These are phyloP conservation scores for Nepenthes mirabilis DNA, from an alignment of 148 eudicot species.

Conservation along the genomic window DNA sequence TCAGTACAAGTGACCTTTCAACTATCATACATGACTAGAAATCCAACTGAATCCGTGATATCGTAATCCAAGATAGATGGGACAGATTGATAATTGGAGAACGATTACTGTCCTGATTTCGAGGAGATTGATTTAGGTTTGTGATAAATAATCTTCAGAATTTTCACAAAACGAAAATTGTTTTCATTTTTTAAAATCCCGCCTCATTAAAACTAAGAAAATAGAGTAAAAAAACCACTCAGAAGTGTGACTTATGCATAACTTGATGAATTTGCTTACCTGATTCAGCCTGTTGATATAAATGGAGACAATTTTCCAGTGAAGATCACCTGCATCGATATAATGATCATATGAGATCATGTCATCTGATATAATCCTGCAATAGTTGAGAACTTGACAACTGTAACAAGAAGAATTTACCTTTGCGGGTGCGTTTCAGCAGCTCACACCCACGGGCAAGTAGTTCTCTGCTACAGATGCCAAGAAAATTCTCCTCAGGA, in stretches of 20 bases:
- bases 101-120: too few relatives aligned
- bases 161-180: too few relatives aligned
- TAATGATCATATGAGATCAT: neutral
- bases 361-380: neutral
- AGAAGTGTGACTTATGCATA: neutral
- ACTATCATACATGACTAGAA: too few relatives aligned
- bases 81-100: too few relatives aligned
- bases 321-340: conserved; percentile 68
- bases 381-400: neutral
- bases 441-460: conserved; percentile 79
- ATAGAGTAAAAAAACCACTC: neutral
- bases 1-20: conserved; percentile 2
- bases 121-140: too few relatives aligned
- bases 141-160: too few relatives aligned
- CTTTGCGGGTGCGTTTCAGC: conserved; percentile 76
- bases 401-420: conserved; percentile 17
- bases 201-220: too few relatives aligned
- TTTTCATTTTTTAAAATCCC: too few relatives aligned
- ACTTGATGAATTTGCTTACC: conserved; percentile 19
- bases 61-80: too few relatives aligned
- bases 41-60: conserved; percentile 1
- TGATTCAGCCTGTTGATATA: conserved; percentile 65
- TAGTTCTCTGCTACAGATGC: conserved; percentile 61
- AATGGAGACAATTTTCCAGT: conserved; percentile 94
- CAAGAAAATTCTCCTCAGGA: conserved; percentile 72